Percentiles rank a stretch among this genome's conserved stretches.
Conservation (phyloP, 768 basidiomycete genomes). For the Rubroboletus pulcherrimus region DNA sequence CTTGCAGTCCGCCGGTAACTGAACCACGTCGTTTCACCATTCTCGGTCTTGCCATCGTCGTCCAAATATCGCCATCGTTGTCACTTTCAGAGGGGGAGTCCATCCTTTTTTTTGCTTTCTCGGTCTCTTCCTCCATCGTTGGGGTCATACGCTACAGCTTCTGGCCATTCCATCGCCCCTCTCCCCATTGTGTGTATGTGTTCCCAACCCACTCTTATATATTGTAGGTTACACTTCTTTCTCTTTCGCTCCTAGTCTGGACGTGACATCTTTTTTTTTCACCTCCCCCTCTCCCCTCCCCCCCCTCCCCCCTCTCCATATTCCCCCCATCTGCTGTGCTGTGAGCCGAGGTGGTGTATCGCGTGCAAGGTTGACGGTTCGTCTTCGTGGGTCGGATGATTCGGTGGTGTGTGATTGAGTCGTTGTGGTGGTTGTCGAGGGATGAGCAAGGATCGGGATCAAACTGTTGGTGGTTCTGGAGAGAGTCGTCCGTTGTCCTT, state of each 20-base stretch:
- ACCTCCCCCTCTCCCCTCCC: background rate
- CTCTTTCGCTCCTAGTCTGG: conserved; percentile 17
- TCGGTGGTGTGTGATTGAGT: conserved; percentile 5
- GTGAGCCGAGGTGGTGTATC: conserved; percentile 17
- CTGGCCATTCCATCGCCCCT: conserved; percentile 7
- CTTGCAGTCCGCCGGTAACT: conserved; percentile 10
- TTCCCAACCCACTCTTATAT: conserved; percentile 28
- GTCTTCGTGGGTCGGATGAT: conserved; percentile 14
- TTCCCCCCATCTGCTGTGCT: conserved; percentile 7
- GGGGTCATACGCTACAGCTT: conserved; percentile 14
- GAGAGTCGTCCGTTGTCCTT: background rate
- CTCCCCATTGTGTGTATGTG: conserved; percentile 18
- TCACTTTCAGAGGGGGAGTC: conserved; percentile 10
- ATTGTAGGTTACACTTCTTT: conserved; percentile 25
- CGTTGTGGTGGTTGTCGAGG: conserved; percentile 3
- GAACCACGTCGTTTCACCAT: conserved; percentile 12
- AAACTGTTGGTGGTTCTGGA: conserved; percentile 2
- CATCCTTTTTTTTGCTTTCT: conserved; percentile 12
- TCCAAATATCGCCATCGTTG: conserved; percentile 9
- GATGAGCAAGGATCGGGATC: conserved; percentile 8
- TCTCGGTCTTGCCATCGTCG: conserved; percentile 14
- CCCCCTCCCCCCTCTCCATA: background rate
- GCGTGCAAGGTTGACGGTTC: conserved; percentile 12
- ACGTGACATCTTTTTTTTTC: conserved; percentile 14
- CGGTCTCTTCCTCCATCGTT: conserved; percentile 8